Evolutionary conservation across 495 filamentous ascomycete genomes (phyloP).

Genomic region (Endocarpon pusillum): DNA sequence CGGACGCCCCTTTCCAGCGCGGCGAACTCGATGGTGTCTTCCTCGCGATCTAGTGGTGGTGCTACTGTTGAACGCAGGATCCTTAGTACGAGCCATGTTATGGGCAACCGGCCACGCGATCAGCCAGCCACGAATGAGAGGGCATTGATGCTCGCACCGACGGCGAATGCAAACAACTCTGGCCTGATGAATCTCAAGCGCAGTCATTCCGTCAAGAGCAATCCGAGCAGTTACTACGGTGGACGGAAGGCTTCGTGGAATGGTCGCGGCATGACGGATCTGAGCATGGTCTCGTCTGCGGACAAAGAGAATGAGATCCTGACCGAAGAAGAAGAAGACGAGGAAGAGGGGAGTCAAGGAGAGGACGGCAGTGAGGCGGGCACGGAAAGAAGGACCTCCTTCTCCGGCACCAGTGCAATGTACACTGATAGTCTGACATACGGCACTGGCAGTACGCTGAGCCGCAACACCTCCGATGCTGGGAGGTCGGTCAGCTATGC

Average conservation of each 20-base stretch:
- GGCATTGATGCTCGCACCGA: constrained; percentile 31
- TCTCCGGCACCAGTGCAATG: constrained; percentile 19
- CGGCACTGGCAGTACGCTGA: constrained; percentile 30
- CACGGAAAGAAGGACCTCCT: constrained; percentile 37
- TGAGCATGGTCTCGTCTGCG: constrained; percentile 16
- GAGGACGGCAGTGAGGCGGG: constrained; percentile 30
- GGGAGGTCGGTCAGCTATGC: constrained; percentile 34
- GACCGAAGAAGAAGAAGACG: constrained; percentile 33
- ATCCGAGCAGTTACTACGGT: constrained; percentile 18
- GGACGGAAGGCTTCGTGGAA: constrained; percentile 64
- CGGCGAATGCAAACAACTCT: constrained; percentile 22
- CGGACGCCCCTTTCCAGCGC: constrained; percentile 22
- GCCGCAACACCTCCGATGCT: constrained; percentile 23
- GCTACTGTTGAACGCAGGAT: constrained; percentile 46
- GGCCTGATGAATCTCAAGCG: constrained; percentile 39
- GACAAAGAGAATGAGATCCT: constrained; percentile 49
- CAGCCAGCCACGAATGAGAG: too few relatives aligned
- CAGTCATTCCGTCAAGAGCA: constrained; percentile 55
- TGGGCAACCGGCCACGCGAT: constrained; percentile 47
- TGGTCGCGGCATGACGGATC: constrained; percentile 30
- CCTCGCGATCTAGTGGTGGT: constrained; percentile 27
- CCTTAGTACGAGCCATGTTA: constrained; percentile 75
- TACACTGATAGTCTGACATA: constrained; percentile 31
- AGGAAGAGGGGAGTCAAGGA: constrained; percentile 13
- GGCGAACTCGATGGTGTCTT: too few relatives aligned